Percentiles rank a stretch among this genome's conserved stretches.
Evolutionary conservation across 768 basidiomycete species (phyloP).

Genomic region (Lentinula lateritia): DNA sequence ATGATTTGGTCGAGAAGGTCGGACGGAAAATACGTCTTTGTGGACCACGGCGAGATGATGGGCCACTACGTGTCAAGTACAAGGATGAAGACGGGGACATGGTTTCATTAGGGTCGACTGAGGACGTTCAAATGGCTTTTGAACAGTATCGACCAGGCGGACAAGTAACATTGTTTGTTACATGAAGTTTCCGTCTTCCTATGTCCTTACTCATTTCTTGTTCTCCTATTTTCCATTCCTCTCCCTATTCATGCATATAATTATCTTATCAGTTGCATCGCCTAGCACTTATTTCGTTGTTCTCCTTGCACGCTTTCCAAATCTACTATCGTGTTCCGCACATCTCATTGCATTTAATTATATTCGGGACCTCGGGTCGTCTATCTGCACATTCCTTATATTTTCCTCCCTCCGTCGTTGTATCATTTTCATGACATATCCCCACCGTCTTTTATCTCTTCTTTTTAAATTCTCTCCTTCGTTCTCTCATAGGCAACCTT

Average conservation of each 20-base stretch:
- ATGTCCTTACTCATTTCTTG: neutral
- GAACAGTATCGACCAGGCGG: conserved; percentile 76
- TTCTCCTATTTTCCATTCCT: neutral
- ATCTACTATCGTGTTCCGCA: conserved; percentile 11
- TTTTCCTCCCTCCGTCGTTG: conserved; percentile 2
- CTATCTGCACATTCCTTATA: conserved; percentile 8
- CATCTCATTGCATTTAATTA: conserved; percentile 13
- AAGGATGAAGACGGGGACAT: conserved; percentile 91
- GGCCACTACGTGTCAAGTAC: conserved; percentile 83
- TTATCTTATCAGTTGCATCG: conserved; percentile 9
- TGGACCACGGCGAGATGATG: conserved; percentile 73
- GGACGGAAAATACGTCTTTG: conserved; percentile 91
- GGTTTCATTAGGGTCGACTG: conserved; percentile 82
- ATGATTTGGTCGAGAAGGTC: conserved; percentile 83
- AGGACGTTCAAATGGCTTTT: conserved; percentile 93
- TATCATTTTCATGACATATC: neutral
- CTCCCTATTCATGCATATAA: conserved; percentile 6
- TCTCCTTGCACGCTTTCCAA: conserved; percentile 6
- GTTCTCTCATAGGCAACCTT: neutral
- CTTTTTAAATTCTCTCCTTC: conserved; percentile 2
- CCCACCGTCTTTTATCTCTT: conserved; percentile 11
- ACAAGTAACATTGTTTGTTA: conserved; percentile 78
- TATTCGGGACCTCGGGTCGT: conserved; percentile 9
- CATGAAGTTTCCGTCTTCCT: conserved; percentile 31
- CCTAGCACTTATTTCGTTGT: conserved; percentile 4